Evolutionary conservation across 257 asterid species (phyloP).

Genomic region (Handroanthus guayacan): DNA sequence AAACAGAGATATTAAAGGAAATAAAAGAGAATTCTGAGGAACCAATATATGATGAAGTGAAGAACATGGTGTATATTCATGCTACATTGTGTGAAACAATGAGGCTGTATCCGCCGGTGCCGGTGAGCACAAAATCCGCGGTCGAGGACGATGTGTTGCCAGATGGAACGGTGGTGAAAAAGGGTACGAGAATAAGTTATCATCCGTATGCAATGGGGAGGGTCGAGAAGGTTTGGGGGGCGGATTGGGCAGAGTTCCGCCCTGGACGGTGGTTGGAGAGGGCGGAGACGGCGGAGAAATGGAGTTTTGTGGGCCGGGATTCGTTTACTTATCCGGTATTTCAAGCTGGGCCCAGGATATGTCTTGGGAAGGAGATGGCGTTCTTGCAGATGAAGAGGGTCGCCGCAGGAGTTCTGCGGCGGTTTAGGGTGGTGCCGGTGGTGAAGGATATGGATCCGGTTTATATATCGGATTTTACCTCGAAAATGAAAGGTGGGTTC

Average conservation of each 20-base stretch:
- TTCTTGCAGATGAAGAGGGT: constrained; percentile 63
- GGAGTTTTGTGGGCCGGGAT: constrained; percentile 61
- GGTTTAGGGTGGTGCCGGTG: constrained; percentile 54
- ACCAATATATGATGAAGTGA: constrained; percentile 54
- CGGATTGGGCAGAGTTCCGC: constrained; percentile 64
- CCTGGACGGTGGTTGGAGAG: constrained; percentile 70
- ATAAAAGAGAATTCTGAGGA: constrained; percentile 30
- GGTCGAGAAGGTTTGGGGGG: constrained; percentile 62
- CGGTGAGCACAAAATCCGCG: constrained; percentile 55
- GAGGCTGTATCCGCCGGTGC: constrained; percentile 80
- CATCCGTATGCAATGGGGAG: constrained; percentile 82
- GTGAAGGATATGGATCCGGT: constrained; percentile 46
- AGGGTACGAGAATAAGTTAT: constrained; percentile 57
- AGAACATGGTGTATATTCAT: constrained; percentile 63
- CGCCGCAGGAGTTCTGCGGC: constrained; percentile 50
- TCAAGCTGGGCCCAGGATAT: constrained; percentile 62
- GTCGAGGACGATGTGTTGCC: constrained; percentile 58
- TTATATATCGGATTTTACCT: constrained; percentile 41
- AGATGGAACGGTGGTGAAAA: constrained; percentile 59
- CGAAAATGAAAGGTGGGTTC: constrained; percentile 61
- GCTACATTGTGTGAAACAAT: constrained; percentile 65
- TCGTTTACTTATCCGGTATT: constrained; percentile 54
- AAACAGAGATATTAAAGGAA: constrained; percentile 49
- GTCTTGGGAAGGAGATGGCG: constrained; percentile 66
- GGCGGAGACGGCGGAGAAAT: constrained; percentile 39